A percentile compares a stretch with the other conserved stretches of the same genome.
Evolutionary conservation across 805 yeast genomes (phyloP).

Genomic region (Candida coquimbonensis): DNA sequence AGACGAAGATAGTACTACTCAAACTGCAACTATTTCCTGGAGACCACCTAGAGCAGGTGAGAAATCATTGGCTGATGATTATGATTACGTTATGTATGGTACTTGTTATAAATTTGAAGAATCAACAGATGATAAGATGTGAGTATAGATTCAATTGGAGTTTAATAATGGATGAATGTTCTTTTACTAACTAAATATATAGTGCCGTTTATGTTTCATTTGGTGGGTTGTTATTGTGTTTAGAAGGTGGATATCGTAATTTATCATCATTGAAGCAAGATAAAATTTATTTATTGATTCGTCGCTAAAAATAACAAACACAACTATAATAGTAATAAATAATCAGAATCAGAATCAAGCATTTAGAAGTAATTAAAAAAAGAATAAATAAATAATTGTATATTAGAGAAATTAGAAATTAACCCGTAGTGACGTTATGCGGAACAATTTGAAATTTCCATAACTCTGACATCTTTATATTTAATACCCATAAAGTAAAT

Average conservation of each 20-base stretch:
- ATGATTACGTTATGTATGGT: constrained; percentile 97
- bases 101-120: constrained; percentile 96
- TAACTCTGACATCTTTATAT: no score
- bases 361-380: no score
- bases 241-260: constrained; percentile 92
- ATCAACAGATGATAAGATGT: constrained; percentile 48
- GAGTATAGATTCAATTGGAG: constrained; percentile 7
- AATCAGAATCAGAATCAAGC: not conserved
- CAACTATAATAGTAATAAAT: not conserved
- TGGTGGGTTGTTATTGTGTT: constrained; percentile 89
- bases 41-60: constrained; percentile 72
- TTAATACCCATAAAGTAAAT: no score
- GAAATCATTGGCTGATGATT: constrained; percentile 87
- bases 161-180: no score
- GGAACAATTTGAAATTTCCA: no score
- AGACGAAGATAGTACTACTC: constrained; percentile 39
- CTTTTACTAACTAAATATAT: constrained; percentile 2
- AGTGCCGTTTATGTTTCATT: constrained; percentile 88
- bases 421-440: no score
- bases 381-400: not conserved
- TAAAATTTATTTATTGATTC: constrained; percentile 81
- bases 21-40: constrained; percentile 40
- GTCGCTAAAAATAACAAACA: constrained; percentile 35
- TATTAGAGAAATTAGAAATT: not conserved
- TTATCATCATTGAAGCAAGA: constrained; percentile 89